Evolutionary conservation across 2,329 filamentous ascomycete species (phyloP).

Genomic region (Trichoderma simmonsii): DNA sequence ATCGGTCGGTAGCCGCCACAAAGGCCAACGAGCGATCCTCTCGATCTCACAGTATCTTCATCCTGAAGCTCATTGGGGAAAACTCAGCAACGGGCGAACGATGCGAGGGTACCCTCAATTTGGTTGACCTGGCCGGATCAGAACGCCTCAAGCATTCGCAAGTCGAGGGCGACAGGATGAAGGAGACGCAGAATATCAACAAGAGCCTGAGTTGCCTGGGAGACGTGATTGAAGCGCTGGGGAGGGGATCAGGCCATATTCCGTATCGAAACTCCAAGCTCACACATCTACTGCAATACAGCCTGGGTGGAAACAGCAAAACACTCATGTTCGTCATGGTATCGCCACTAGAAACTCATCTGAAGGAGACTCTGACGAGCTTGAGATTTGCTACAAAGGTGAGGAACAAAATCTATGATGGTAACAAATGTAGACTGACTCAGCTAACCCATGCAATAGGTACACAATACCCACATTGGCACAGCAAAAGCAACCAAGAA

Average conservation of each 20-base stretch:
- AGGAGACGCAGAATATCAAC: conserved; percentile 97
- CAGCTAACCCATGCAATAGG: conserved; percentile 40
- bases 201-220: conserved; percentile 87
- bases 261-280: conserved; percentile 97
- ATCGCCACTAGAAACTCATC: conserved; percentile 82
- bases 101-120: conserved; percentile 89
- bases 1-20: conserved; percentile 91
- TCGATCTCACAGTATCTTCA: conserved; percentile 93
- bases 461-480: conserved; percentile 88
- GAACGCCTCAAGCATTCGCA: conserved; percentile 86
- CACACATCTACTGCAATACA: conserved; percentile 92
- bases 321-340: conserved; percentile 99
- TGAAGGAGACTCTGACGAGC: conserved; percentile 91
- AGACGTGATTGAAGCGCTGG: conserved; percentile 92
- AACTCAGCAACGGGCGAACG: conserved; percentile 77
- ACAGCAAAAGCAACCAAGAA: conserved; percentile 76
- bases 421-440: conserved; percentile 21
- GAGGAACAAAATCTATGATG: conserved; percentile 20
- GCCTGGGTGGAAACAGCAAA: conserved; percentile 90
- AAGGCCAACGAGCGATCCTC: conserved; percentile 95
- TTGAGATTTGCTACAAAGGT: conserved; percentile 95
- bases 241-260: conserved; percentile 76
- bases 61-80: conserved; percentile 70
- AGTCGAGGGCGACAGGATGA: conserved; percentile 80
- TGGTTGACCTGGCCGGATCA: conserved; percentile 92